These are phyloP conservation scores for Gloeostereum incarnatum DNA, from an alignment of 768 basidiomycete species.

Conservation along the genomic window DNA sequence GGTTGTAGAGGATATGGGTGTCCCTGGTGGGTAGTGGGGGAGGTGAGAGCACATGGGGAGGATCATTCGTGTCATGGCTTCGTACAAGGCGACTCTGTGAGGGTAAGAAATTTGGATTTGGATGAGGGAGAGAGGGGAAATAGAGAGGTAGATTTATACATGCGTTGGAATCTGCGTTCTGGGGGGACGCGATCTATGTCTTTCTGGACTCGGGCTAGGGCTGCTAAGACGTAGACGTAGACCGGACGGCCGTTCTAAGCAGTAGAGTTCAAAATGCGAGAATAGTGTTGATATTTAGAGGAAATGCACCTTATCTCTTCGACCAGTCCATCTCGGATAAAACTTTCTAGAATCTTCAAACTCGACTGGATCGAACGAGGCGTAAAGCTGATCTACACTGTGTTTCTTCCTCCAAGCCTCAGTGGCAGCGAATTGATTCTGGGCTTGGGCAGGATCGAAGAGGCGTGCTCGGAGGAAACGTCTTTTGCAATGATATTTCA, in stretches of 20 bases:
- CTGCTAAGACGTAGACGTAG: constrained; percentile 70
- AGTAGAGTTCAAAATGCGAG: neutral
- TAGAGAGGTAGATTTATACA: constrained; percentile 52
- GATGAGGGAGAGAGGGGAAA: no score
- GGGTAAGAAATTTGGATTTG: neutral
- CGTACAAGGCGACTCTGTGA: constrained; percentile 52
- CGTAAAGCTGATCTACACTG: constrained; percentile 54
- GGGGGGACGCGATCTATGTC: constrained; percentile 47
- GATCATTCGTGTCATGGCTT: constrained; percentile 55
- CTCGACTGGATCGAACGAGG: constrained; percentile 47
- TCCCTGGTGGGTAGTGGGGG: constrained; percentile 38
- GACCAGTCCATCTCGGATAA: constrained; percentile 79
- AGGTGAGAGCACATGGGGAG: constrained; percentile 55
- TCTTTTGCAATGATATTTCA: constrained; percentile 24
- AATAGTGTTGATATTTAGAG: neutral
- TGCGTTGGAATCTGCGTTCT: constrained; percentile 55
- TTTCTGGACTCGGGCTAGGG: constrained; percentile 45
- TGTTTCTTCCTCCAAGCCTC: constrained; percentile 62
- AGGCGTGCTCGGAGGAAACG: constrained; percentile 78
- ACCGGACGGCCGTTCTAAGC: constrained; percentile 59
- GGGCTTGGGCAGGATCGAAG: constrained; percentile 53
- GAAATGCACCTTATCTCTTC: constrained; percentile 55
- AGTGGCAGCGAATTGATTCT: constrained; percentile 60
- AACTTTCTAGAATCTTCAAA: constrained; percentile 50
- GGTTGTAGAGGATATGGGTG: constrained; percentile 50